Percentiles rank a stretch among this genome's conserved stretches.
Conservation (phyloP, 129 eudicot genomes). For the Artemisia argyi region DNA sequence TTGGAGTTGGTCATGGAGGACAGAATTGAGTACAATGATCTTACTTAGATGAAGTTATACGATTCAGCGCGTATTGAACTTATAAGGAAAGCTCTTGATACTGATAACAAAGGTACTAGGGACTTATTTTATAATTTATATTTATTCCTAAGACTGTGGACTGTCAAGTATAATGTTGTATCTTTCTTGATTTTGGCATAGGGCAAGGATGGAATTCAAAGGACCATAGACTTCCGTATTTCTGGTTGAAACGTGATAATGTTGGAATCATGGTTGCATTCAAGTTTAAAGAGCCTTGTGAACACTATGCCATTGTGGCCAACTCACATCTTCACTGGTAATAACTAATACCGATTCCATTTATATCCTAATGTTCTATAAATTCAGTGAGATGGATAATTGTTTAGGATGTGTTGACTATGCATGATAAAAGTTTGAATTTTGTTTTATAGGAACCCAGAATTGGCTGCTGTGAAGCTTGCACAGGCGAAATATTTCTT, state of each 20-base stretch:
- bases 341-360: slow-evolving; percentile 34
- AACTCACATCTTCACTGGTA: slow-evolving; percentile 91
- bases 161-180: background rate
- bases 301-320: slow-evolving; percentile 65
- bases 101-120: slow-evolving; percentile 21
- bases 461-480: slow-evolving; percentile 89
- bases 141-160: background rate
- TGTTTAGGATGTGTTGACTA: background rate
- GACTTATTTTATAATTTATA: background rate
- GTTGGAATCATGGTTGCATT: slow-evolving; percentile 94
- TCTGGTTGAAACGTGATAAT: slow-evolving; percentile 86
- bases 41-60: slow-evolving; percentile 51
- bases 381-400: background rate
- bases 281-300: slow-evolving; percentile 58
- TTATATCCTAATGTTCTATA: slow-evolving; percentile 12
- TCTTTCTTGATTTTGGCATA: slow-evolving; percentile 25
- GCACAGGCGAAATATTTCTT: slow-evolving; percentile 84
- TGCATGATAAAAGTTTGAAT: background rate
- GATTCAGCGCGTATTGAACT: slow-evolving; percentile 30
- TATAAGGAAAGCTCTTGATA: slow-evolving; percentile 24
- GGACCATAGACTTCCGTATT: slow-evolving; percentile 64
- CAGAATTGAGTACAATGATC: slow-evolving; percentile 85
- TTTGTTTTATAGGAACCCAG: slow-evolving; percentile 69
- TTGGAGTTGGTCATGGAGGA: slow-evolving; percentile 77
- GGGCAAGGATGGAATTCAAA: slow-evolving; percentile 33